Percentiles rank a stretch among this genome's conserved stretches.
Conservation (phyloP, 345 rosid genomes). For the Moringa oleifera region DNA sequence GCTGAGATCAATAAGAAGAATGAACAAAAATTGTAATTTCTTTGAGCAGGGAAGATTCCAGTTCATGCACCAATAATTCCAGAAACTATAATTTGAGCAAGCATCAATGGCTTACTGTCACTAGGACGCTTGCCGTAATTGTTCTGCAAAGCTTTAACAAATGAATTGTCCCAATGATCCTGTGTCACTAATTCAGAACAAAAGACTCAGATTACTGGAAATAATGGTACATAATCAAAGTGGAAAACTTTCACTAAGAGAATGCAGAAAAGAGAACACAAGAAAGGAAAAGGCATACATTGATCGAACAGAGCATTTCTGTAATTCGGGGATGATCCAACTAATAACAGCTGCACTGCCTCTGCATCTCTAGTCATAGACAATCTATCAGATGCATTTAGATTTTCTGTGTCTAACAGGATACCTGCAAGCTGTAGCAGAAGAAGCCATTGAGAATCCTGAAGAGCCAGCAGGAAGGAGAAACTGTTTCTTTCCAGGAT, state of each 20-base stretch:
- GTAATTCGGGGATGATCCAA: constrained; percentile 43
- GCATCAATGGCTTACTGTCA: constrained; percentile 27
- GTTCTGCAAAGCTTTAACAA: constrained; percentile 28
- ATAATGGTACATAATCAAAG: background rate
- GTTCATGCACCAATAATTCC: no score
- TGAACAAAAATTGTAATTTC: background rate
- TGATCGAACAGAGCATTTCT: constrained; percentile 40
- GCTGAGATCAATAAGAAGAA: constrained; percentile 13
- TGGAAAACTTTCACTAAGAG: background rate
- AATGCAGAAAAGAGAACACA: background rate
- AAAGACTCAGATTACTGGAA: background rate
- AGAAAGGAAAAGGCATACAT: constrained; percentile 21
- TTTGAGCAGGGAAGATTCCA: no score
- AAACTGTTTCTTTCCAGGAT: background rate
- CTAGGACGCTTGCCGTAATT: constrained; percentile 43
- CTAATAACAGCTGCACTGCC: constrained; percentile 56
- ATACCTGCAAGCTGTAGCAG: constrained; percentile 56
- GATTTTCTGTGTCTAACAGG: constrained; percentile 50
- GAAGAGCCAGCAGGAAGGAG: background rate
- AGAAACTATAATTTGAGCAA: background rate
- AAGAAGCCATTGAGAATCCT: constrained; percentile 10
- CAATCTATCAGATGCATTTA: constrained; percentile 27
- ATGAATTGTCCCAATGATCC: constrained; percentile 36
- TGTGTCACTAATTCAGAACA: constrained; percentile 36
- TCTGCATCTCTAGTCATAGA: constrained; percentile 50